Conservation (phyloP, 2,329 filamentous ascomycete genomes). For the Cladosporium sphaerospermum region DNA sequence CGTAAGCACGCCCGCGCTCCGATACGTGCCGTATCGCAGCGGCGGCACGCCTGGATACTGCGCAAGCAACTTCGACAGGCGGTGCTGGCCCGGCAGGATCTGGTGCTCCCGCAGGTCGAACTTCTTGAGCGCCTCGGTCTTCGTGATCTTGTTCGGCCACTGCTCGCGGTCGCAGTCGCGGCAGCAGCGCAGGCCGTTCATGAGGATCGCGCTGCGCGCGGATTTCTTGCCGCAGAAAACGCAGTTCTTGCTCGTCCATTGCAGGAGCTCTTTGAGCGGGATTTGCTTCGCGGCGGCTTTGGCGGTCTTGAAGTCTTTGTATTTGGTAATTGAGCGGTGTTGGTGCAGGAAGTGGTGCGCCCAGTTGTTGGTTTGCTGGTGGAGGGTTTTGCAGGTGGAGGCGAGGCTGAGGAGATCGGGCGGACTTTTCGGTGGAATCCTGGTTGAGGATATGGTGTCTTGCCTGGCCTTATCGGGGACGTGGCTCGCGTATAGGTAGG, state of each 20-base stretch:
- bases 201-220: conserved; percentile 22
- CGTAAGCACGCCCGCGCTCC: conserved; percentile 15
- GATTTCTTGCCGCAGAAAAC: conserved; percentile 28
- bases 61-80: background rate
- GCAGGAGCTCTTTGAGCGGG: conserved; percentile 16
- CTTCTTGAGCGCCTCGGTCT: conserved; percentile 21
- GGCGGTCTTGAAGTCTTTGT: conserved; percentile 12
- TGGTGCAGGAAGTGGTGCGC: conserved; percentile 22
- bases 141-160: conserved; percentile 29
- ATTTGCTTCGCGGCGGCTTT: conserved; percentile 9
- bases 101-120: conserved; percentile 22
- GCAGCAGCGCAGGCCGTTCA: conserved; percentile 27
- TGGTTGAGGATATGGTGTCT: background rate
- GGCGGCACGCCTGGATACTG: conserved; percentile 11
- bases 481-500: conserved; percentile 24
- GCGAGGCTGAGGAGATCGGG: conserved; percentile 19
- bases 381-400: conserved; percentile 19
- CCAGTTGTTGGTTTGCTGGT: conserved; percentile 23
- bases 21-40: conserved; percentile 23
- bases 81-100: conserved; percentile 15
- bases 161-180: conserved; percentile 23
- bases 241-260: conserved; percentile 22
- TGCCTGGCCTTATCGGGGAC: conserved; percentile 16
- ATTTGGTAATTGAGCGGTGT: conserved; percentile 22
- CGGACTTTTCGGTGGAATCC: background rate